A percentile compares a stretch with the other conserved stretches of the same genome.
Conservation (phyloP, 1,284 basidiomycete species). For the Sphagnurus paluster region DNA sequence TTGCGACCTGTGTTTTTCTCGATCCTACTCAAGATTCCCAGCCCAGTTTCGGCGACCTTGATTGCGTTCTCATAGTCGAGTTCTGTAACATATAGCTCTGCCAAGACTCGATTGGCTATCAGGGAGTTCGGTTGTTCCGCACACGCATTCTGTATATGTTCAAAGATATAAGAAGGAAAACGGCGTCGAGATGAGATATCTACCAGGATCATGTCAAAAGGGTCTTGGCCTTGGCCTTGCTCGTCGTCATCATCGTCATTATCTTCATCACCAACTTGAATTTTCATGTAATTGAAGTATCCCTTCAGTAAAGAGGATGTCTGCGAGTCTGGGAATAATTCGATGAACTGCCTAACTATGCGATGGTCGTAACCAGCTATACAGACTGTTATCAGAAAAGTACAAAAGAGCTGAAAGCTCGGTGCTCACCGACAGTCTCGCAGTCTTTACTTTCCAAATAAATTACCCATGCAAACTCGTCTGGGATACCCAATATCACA, state of each 20-base stretch:
- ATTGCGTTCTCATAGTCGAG: slow-evolving; percentile 79
- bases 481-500: slow-evolving; percentile 71
- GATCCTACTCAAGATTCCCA: slow-evolving; percentile 57
- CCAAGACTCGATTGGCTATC: slow-evolving; percentile 71
- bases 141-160: slow-evolving; percentile 56
- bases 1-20: slow-evolving; percentile 62
- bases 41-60: slow-evolving; percentile 67
- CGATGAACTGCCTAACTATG: slow-evolving; percentile 64
- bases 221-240: slow-evolving; percentile 27
- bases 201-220: slow-evolving; percentile 57
- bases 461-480: slow-evolving; percentile 80
- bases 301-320: slow-evolving; percentile 63
- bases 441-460: slow-evolving; percentile 79
- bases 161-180: neutral
- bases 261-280: slow-evolving; percentile 46
- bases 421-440: slow-evolving; percentile 60
- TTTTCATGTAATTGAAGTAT: slow-evolving; percentile 67
- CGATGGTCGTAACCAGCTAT: slow-evolving; percentile 66
- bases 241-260: slow-evolving; percentile 26
- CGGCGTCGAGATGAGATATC: slow-evolving; percentile 11
- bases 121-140: slow-evolving; percentile 59
- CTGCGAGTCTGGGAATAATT: slow-evolving; percentile 65
- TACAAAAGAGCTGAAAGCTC: neutral
- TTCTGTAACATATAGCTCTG: slow-evolving; percentile 74
- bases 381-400: neutral